Percentiles rank a stretch among this genome's conserved stretches.
Conservation (phyloP, 2,329 filamentous ascomycete genomes). For the Trichoderma arundinaceum region DNA sequence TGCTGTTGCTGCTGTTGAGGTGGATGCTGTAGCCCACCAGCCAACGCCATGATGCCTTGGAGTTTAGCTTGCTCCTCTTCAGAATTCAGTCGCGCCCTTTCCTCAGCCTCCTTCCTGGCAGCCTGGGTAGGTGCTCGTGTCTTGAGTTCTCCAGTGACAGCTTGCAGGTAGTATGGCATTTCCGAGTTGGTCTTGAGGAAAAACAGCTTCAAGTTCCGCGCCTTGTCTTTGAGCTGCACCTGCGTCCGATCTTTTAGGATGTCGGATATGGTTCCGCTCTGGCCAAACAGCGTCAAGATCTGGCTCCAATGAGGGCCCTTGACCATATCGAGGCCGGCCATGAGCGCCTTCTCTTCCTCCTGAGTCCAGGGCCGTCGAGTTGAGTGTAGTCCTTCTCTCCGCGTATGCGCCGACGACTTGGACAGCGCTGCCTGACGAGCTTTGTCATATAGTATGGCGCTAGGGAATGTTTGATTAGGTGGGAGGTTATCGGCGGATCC, state of each 20-base stretch:
- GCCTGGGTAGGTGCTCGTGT: conserved; percentile 79
- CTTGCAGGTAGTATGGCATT: conserved; percentile 85
- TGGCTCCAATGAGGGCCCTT: conserved; percentile 94
- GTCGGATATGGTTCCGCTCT: conserved; percentile 78
- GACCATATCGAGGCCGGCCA: conserved; percentile 85
- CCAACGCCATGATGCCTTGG: conserved; percentile 64
- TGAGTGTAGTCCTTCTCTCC: conserved; percentile 63
- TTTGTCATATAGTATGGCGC: conserved; percentile 61
- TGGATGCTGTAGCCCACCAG: conserved; percentile 56
- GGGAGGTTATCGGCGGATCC: conserved; percentile 52
- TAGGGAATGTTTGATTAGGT: conserved; percentile 62
- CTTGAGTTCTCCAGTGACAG: conserved; percentile 88
- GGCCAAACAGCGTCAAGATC: conserved; percentile 82
- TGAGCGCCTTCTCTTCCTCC: conserved; percentile 87
- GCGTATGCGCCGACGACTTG: conserved; percentile 60
- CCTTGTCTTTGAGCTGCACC: conserved; percentile 92
- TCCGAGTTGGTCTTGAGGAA: conserved; percentile 91
- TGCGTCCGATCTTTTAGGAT: conserved; percentile 88
- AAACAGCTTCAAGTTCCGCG: conserved; percentile 86
- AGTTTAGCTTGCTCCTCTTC: conserved; percentile 65
- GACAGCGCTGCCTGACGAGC: conserved; percentile 64
- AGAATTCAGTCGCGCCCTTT: conserved; percentile 62
- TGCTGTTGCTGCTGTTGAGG: conserved; percentile 32
- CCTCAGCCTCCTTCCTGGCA: conserved; percentile 71
- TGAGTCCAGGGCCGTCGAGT: conserved; percentile 82